Base-by-base conservation (phyloP, 208 protist species). In the Leishmania turanica region DNA sequence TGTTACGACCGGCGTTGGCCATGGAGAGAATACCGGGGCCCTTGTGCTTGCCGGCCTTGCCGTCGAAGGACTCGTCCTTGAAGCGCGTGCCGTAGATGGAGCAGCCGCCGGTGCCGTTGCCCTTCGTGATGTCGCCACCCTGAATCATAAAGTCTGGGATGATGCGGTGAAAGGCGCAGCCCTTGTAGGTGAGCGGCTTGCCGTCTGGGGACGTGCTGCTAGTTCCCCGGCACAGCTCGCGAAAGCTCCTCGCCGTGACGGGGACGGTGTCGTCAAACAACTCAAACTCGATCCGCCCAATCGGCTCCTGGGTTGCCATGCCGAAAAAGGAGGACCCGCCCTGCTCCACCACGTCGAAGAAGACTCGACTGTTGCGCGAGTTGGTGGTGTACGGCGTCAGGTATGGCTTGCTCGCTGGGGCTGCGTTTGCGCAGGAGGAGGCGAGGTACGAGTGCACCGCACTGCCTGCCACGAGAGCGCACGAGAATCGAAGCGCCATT, bases 121-220 rank as follows among this genome's bases (percentile, higher is more conserved):
- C 88, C 11, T 90, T 87, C 11, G 96, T 99, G 80, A 99, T 99
- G 82, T 99, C 98, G 13, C 98, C 98, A 40, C 96, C 96, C 82
- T 99, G 98, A 60, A 96, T 92, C 96, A 99, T 99, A 82, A 99
- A 99, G 51, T 91, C 83, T 0, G 92, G 89, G 70, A 99, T 99
- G 75, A 99, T 96, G 66, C 98, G 91, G 80, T 99, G 98, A 82
- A 99, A 99, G 19, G 89, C 84, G 42, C 89, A 98, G 45, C 90
- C 92, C 82, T 99, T 98, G 88, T 95, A 99, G 78, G 87, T 83
- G 37, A 99, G 92, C 34, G 88, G 91, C 69, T 96, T 98, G 1
- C 98, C 97, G 7, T 90, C 92, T 1, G 90, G 93, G n/a, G 95
- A 83, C 40, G 78, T 79, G 24, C 79, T 84, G 19, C 64, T 65